A percentile compares a stretch with the other conserved stretches of the same genome.
Evolutionary conservation across 345 rosid species (phyloP).

Genomic region (Syzygium aqueum): DNA sequence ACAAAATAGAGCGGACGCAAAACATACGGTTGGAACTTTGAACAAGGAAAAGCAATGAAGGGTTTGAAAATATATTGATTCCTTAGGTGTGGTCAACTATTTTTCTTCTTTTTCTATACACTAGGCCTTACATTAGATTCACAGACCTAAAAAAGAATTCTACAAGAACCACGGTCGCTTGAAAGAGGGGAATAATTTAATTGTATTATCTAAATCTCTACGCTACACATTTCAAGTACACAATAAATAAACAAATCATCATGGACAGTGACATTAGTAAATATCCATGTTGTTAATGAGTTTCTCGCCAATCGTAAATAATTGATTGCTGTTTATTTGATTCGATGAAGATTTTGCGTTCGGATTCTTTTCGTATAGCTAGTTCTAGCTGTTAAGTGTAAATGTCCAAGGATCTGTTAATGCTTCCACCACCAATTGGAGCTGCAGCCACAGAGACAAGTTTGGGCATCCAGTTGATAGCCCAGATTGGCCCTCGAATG

Average conservation of each 20-base stretch:
- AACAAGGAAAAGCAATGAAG: neutral
- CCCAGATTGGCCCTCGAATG: neutral
- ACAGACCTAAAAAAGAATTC: neutral
- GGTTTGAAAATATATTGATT: neutral
- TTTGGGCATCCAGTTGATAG: neutral
- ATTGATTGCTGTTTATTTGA: neutral
- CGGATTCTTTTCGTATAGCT: neutral
- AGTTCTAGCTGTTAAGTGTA: neutral
- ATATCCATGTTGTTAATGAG: neutral
- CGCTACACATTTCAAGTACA: neutral
- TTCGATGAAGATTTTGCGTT: neutral
- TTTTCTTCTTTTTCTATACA: neutral
- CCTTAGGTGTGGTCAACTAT: neutral
- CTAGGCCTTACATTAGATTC: neutral
- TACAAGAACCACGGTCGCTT: too few relatives aligned
- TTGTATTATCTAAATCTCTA: too few relatives aligned
- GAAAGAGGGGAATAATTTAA: too few relatives aligned
- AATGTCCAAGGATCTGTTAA: neutral
- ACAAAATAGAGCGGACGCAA: neutral
- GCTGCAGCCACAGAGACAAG: neutral
- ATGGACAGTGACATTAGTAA: neutral
- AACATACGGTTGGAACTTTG: neutral
- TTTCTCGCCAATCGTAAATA: neutral
- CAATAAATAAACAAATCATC: too few relatives aligned
- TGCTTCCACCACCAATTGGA: neutral